phyloP scores from a whole-genome alignment of 495 filamentous ascomycete species.

The Penicillium manginii region DNA sequence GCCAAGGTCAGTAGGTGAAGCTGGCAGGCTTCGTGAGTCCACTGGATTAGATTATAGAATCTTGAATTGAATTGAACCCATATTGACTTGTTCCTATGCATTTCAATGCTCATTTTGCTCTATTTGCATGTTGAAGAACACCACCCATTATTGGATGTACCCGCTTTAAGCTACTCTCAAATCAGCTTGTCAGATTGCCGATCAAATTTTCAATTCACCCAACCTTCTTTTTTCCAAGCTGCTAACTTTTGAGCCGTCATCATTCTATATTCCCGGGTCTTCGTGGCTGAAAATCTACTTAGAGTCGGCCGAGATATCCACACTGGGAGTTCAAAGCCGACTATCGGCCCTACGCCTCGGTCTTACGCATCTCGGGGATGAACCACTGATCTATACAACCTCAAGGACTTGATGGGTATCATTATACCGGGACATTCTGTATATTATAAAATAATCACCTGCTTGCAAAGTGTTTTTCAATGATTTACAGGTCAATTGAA shows the following conservation, averaged over 20 bases:
- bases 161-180: too few species aligned
- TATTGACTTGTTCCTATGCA: too few species aligned
- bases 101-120: too few species aligned
- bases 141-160: too few species aligned
- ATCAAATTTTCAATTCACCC: not conserved
- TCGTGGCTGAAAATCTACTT: not conserved
- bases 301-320: not conserved
- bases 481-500: not conserved
- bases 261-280: too few species aligned
- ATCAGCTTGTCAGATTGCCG: not conserved
- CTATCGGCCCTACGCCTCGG: constrained; percentile 3
- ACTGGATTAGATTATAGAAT: too few species aligned
- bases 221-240: not conserved
- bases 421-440: not conserved
- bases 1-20: too few species aligned
- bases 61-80: too few species aligned
- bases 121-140: too few species aligned
- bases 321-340: not conserved
- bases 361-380: not conserved
- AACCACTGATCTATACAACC: constrained; percentile 2
- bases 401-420: not conserved
- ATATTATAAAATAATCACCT: not conserved
- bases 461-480: not conserved
- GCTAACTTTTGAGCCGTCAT: not conserved
- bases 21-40: too few species aligned